phyloP scores from a whole-genome alignment of 176 grass and related monocot genomes.

The bread wheat (Triticum aestivum) region IWGSC_CS_RefSeq_v2.1 NC_057797.1:703864990-703865489 shows the following conservation, averaged over 20 bases:
- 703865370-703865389: neutral
- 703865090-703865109: too few species aligned
- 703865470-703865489: constrained; percentile 19
- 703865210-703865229: neutral
- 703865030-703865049: too few species aligned
- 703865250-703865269: neutral
- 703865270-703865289: neutral
- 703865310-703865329: neutral
- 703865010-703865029: too few species aligned
- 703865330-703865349: neutral
- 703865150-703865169: neutral
- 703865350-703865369: neutral
- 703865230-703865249: neutral
- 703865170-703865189: neutral
- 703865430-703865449: constrained; percentile 10
- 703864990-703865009: too few species aligned
- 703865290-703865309: neutral
- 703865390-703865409: neutral
- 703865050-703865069: too few species aligned
- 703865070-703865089: too few species aligned
- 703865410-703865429: neutral
- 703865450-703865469: neutral
- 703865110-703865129: too few species aligned
- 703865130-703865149: too few species aligned
- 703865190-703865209: neutral